Percentiles rank a stretch among this genome's conserved stretches.
These are phyloP conservation scores for Ustilago cynodontis DNA, from an alignment of 1,284 basidiomycete genomes.

Conservation along the genomic window DNA sequence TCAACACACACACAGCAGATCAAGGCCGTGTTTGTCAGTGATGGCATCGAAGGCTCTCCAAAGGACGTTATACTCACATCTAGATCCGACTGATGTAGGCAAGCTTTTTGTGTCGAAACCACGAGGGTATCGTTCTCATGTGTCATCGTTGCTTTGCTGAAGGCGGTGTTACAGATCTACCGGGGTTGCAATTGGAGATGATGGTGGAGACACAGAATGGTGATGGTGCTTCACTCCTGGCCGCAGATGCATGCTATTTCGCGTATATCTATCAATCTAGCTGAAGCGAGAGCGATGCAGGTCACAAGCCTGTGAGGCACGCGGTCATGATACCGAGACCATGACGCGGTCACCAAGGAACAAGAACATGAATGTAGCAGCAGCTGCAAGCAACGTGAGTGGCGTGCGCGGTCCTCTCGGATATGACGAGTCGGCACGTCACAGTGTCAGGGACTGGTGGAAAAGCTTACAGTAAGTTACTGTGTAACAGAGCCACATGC, in stretches of 20 bases:
- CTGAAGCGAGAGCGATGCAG: background rate
- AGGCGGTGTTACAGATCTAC: background rate
- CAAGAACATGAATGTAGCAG: background rate
- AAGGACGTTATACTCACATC: constrained; percentile 13
- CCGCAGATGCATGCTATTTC: background rate
- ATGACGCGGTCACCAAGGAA: background rate
- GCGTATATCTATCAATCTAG: background rate
- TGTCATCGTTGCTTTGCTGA: background rate
- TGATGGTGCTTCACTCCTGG: background rate
- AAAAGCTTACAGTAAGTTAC: background rate
- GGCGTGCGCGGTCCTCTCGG: constrained; percentile 1
- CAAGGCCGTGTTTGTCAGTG: background rate
- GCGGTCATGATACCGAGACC: background rate
- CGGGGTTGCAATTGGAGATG: background rate
- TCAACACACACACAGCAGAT: background rate
- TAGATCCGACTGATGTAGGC: constrained; percentile 39
- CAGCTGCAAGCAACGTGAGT: background rate
- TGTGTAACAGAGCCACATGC: no score
- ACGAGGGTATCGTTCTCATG: constrained; percentile 31
- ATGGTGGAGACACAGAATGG: background rate
- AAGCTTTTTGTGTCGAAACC: constrained; percentile 38
- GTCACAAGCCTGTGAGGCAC: background rate
- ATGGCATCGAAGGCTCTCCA: background rate
- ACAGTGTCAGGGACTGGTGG: background rate
- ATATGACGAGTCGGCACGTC: constrained; percentile 2